Evolutionary conservation across 2,329 filamentous ascomycete species (phyloP).

Genomic region (Phaeomoniella chlamydospora): DNA sequence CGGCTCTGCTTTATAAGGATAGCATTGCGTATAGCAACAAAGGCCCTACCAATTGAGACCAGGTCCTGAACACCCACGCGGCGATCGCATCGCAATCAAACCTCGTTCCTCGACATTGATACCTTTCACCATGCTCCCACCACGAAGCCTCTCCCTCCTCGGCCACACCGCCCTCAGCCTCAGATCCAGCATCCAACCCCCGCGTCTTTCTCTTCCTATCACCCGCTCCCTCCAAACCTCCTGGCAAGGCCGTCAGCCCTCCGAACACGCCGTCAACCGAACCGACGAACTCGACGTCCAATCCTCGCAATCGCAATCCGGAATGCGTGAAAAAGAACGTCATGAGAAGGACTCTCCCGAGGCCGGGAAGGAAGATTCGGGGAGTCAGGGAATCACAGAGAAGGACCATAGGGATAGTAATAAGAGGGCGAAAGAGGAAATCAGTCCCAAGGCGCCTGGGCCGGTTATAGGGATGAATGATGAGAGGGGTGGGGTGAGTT

Average conservation of each 20-base stretch:
- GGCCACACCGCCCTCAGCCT: neutral
- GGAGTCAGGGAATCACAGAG: slow-evolving; percentile 21
- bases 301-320: slow-evolving; percentile 13
- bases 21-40: too few species aligned
- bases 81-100: too few species aligned
- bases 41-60: too few species aligned
- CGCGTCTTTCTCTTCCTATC: slow-evolving; percentile 1
- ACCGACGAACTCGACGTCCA: slow-evolving; percentile 19
- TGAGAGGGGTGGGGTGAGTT: slow-evolving; percentile 30
- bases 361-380: slow-evolving; percentile 19
- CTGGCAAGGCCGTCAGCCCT: slow-evolving; percentile 18
- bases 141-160: too few species aligned
- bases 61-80: too few species aligned
- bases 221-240: slow-evolving; percentile 4
- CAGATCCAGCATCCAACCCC: neutral
- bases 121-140: too few species aligned
- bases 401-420: slow-evolving; percentile 20
- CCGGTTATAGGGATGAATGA: slow-evolving; percentile 40
- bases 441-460: slow-evolving; percentile 34
- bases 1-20: too few species aligned
- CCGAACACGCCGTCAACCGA: slow-evolving; percentile 19
- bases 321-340: slow-evolving; percentile 17
- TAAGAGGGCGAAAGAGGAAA: slow-evolving; percentile 27
- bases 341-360: slow-evolving; percentile 8
- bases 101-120: too few species aligned